Evolutionary conservation across 2,329 filamentous ascomycete genomes (phyloP).

Genomic region (Xylaria digitata): DNA sequence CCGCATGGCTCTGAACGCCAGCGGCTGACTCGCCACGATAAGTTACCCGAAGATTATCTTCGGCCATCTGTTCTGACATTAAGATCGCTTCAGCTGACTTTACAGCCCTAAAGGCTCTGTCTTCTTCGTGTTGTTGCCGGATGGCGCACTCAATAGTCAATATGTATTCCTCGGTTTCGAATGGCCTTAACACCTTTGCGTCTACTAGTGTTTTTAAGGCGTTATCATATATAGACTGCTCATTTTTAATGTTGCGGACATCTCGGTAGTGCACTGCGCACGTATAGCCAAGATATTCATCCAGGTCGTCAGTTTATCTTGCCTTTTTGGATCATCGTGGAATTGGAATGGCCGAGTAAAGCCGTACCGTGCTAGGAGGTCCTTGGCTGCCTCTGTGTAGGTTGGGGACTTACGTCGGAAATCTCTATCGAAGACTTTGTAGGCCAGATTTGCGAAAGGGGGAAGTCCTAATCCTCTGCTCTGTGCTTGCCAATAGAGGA

Average conservation of each 20-base stretch:
- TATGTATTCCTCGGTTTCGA: constrained; percentile 47
- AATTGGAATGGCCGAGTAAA: constrained; percentile 71
- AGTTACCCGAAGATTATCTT: background rate
- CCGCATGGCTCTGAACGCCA: background rate
- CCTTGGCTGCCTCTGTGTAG: constrained; percentile 5
- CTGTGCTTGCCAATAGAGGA: constrained; percentile 2
- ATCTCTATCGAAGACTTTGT: background rate
- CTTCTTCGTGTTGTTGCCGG: background rate
- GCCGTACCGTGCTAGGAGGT: constrained; percentile 58
- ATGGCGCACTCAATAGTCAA: constrained; percentile 19
- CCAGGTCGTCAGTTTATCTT: constrained; percentile 54
- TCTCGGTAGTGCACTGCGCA: constrained; percentile 39
- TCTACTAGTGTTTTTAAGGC: constrained; percentile 52
- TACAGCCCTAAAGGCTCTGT: background rate
- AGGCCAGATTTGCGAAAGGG: no score
- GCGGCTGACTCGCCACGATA: background rate
- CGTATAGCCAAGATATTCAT: constrained; percentile 54
- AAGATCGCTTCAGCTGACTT: background rate
- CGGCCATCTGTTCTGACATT: background rate
- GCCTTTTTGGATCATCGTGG: constrained; percentile 57
- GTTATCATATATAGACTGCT: constrained; percentile 44
- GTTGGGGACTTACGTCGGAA: background rate
- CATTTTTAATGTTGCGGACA: constrained; percentile 36
- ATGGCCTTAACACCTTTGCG: constrained; percentile 44
- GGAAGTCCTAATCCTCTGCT: background rate